phyloP scores from a whole-genome alignment of 2,329 filamentous ascomycete genomes.

The Alternaria postmessia region DNA sequence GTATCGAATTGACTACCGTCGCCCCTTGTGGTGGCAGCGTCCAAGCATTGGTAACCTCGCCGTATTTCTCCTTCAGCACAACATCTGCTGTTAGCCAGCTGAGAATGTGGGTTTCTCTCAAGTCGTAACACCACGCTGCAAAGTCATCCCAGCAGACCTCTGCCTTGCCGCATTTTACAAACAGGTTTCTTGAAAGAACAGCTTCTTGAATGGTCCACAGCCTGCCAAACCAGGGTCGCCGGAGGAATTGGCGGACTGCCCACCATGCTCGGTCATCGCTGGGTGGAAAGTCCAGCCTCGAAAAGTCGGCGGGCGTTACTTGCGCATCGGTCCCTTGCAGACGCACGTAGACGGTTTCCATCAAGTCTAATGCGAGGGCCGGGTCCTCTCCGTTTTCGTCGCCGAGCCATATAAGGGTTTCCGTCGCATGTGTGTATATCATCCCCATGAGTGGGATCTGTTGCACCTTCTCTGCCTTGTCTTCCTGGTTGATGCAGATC shows the following conservation, averaged over 20 bases:
- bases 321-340: slow-evolving; percentile 25
- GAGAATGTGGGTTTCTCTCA: slow-evolving; percentile 22
- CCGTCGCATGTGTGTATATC: slow-evolving; percentile 36
- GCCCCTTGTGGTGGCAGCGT: slow-evolving; percentile 12
- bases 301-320: slow-evolving; percentile 27
- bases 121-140: slow-evolving; percentile 24
- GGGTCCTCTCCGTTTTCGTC: slow-evolving; percentile 27
- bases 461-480: slow-evolving; percentile 31
- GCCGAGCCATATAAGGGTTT: slow-evolving; percentile 41
- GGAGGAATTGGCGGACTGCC: slow-evolving; percentile 25
- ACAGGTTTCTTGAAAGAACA: slow-evolving; percentile 25
- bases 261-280: slow-evolving; percentile 20
- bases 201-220: slow-evolving; percentile 39
- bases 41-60: not conserved
- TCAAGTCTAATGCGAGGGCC: slow-evolving; percentile 22
- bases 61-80: slow-evolving; percentile 8
- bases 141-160: slow-evolving; percentile 32
- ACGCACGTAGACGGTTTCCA: slow-evolving; percentile 22
- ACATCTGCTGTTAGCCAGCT: slow-evolving; percentile 14
- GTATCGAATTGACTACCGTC: slow-evolving; percentile 16
- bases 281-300: slow-evolving; percentile 24
- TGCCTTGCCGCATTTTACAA: slow-evolving; percentile 27
- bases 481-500: slow-evolving; percentile 23
- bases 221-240: slow-evolving; percentile 31
- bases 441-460: slow-evolving; percentile 38